Percentiles rank a stretch among this genome's conserved stretches.
phyloP scores from a whole-genome alignment of 176 grass and related monocot genomes.

The Oryza brachyantha region DNA sequence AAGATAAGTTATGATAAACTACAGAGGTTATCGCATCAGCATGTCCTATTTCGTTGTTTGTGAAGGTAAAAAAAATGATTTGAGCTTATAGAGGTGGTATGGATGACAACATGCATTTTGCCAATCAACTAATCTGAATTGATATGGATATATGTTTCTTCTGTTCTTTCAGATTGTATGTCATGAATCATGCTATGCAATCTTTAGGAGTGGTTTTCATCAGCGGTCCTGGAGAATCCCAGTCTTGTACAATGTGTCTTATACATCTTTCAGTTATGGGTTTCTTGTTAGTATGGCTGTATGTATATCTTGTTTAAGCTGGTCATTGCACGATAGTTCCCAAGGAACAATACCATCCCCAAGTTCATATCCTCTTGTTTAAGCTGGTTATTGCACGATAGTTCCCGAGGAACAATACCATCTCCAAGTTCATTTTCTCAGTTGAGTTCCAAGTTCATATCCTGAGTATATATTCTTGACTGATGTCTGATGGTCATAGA shows the following conservation, averaged over 20 bases:
- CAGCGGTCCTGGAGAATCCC: neutral
- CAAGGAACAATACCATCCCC: neutral
- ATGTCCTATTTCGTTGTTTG: neutral
- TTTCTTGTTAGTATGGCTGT: neutral
- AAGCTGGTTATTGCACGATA: neutral
- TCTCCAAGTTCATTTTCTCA: neutral
- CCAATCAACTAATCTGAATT: neutral
- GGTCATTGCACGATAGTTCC: neutral
- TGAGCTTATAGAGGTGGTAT: neutral
- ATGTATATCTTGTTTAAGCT: neutral
- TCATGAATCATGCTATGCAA: neutral
- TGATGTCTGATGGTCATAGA: neutral
- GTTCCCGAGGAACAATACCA: neutral
- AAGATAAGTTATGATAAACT: neutral
- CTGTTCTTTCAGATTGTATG: neutral
- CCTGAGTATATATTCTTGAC: neutral
- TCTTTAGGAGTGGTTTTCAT: slow-evolving; percentile 1
- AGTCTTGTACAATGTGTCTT: neutral
- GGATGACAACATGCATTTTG: neutral
- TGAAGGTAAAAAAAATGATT: slow-evolving; percentile 2
- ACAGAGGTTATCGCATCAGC: neutral
- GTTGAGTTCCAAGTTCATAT: too few relatives aligned
- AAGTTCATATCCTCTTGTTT: slow-evolving; percentile 8
- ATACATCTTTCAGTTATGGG: neutral
- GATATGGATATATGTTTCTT: neutral